phyloP scores from a whole-genome alignment of 2,329 filamentous ascomycete genomes.

The Achaetomium macrosporum region DNA sequence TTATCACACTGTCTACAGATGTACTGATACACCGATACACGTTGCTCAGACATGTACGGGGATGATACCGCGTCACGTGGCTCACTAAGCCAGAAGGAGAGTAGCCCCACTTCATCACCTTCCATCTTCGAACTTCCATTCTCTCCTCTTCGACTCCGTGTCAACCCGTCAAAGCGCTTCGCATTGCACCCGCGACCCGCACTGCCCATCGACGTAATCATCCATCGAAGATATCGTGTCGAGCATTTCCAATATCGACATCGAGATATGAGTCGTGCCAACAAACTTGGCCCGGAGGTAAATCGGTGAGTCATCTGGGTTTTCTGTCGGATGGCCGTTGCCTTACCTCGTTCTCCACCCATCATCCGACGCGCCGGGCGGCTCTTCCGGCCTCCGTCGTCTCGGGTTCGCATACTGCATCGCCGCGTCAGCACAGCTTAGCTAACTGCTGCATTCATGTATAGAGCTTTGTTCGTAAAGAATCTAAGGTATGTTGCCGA shows the following conservation, averaged over 20 bases:
- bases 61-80: conserved; percentile 22
- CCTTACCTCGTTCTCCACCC: conserved; percentile 21
- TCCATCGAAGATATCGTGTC: conserved; percentile 24
- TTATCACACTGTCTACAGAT: too few relatives aligned
- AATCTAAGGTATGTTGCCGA: conserved; percentile 75
- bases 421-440: conserved; percentile 8
- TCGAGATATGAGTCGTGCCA: conserved; percentile 90
- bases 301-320: conserved; percentile 66
- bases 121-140: conserved; percentile 26
- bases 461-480: conserved; percentile 99
- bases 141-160: conserved; percentile 26
- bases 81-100: conserved; percentile 12
- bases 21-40: too few relatives aligned
- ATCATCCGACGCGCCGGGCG: conserved; percentile 1
- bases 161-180: conserved; percentile 21
- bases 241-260: conserved; percentile 27
- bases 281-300: conserved; percentile 98
- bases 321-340: conserved; percentile 7
- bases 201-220: conserved; percentile 12
- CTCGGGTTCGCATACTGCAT: conserved; percentile 2
- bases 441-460: conserved; percentile 17
- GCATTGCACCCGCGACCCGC: conserved; percentile 11
- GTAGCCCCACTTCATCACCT: conserved; percentile 14
- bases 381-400: conserved; percentile 10
- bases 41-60: background rate